Percentiles rank a stretch among this genome's conserved stretches.
These are phyloP conservation scores for Viola odorata DNA, from an alignment of 345 rosid species.

Conservation along the genomic window DNA sequence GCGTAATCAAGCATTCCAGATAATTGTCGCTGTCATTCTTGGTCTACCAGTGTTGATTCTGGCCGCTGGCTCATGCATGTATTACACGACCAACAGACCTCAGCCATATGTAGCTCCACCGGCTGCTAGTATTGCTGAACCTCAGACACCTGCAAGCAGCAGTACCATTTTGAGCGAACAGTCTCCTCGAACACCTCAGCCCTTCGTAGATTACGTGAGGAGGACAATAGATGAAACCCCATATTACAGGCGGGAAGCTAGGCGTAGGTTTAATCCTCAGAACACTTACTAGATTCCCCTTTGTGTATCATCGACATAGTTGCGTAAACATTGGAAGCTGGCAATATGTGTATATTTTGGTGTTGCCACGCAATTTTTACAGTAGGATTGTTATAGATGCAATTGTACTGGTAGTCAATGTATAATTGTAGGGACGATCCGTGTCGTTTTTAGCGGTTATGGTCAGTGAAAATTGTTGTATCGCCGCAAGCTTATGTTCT, in stretches of 20 bases:
- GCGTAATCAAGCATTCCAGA: constrained; percentile 1
- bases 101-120: constrained; percentile 23
- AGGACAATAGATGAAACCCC: constrained; percentile 91
- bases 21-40: not conserved
- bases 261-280: constrained; percentile 78
- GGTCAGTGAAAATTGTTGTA: too few relatives aligned
- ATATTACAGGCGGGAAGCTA: constrained; percentile 56
- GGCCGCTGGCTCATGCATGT: not conserved
- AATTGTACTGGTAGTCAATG: too few relatives aligned
- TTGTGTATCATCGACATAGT: too few relatives aligned
- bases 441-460: too few relatives aligned
- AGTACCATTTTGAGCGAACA: constrained; percentile 42
- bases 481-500: too few relatives aligned
- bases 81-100: constrained; percentile 16
- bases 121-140: constrained; percentile 29
- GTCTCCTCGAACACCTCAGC: constrained; percentile 84
- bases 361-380: not conserved
- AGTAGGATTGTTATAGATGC: not conserved
- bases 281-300: constrained; percentile 49
- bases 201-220: constrained; percentile 74
- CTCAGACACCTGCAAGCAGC: constrained; percentile 48
- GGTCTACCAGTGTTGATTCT: constrained; percentile 17
- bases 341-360: not conserved
- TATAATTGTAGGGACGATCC: too few relatives aligned
- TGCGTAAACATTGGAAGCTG: not conserved